Conservation (phyloP, 495 filamentous ascomycete genomes). For the Talaromyces liani region DNA sequence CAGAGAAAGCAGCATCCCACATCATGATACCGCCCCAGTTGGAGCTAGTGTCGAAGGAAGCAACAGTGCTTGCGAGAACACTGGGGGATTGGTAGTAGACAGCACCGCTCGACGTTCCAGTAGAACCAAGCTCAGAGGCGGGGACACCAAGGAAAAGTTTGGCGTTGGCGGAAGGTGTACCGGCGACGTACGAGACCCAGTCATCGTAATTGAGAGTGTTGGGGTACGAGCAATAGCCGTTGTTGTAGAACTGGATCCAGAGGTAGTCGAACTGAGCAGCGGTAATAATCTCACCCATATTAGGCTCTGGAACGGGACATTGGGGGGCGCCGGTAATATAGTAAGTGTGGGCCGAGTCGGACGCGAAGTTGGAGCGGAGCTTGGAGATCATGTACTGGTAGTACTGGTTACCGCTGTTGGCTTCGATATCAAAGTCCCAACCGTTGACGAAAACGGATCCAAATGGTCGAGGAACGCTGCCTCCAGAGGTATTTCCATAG, state of each 20-base stretch:
- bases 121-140: conserved; percentile 31
- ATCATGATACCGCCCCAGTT: conserved; percentile 49
- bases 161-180: conserved; percentile 27
- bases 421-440: conserved; percentile 48
- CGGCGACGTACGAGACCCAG: conserved; percentile 37
- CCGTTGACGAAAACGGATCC: conserved; percentile 48
- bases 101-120: conserved; percentile 27
- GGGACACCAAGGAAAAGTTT: conserved; percentile 45
- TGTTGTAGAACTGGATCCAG: conserved; percentile 44
- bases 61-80: conserved; percentile 27
- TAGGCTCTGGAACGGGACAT: conserved; percentile 46
- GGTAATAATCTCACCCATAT: conserved; percentile 35
- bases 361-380: conserved; percentile 40
- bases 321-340: conserved; percentile 52
- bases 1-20: conserved; percentile 44
- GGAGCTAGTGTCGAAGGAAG: conserved; percentile 20
- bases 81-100: conserved; percentile 36
- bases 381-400: conserved; percentile 37
- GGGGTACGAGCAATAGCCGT: conserved; percentile 23
- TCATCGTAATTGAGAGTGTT: conserved; percentile 29
- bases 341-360: conserved; percentile 37
- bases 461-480: conserved; percentile 37
- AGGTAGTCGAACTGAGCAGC: conserved; percentile 29
- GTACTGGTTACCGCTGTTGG: conserved; percentile 20
- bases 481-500: conserved; percentile 36